phyloP scores from a whole-genome alignment of 495 filamentous ascomycete species.

The Chlorociboria aeruginascens region DNA sequence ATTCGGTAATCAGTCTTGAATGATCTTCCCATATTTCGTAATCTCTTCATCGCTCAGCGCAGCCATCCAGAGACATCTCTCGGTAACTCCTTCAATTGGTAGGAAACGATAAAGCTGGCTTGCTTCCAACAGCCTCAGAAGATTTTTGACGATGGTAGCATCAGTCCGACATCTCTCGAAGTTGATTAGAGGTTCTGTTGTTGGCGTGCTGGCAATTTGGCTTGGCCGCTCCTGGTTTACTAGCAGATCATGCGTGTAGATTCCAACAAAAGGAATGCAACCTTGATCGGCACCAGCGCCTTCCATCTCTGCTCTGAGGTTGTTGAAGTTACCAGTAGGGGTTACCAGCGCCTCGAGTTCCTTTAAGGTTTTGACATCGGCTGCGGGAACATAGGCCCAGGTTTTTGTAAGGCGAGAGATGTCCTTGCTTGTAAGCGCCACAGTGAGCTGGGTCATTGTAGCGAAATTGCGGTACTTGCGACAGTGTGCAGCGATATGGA shows the following conservation, averaged over 20 bases:
- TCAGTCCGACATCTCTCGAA: slow-evolving; percentile 89
- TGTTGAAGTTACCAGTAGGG: slow-evolving; percentile 83
- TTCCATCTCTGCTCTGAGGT: slow-evolving; percentile 87
- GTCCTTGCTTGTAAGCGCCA: slow-evolving; percentile 79
- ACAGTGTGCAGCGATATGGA: slow-evolving; percentile 82
- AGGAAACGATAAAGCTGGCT: slow-evolving; percentile 79
- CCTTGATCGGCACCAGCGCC: slow-evolving; percentile 55
- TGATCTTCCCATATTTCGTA: slow-evolving; percentile 21
- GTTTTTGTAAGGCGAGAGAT: slow-evolving; percentile 64
- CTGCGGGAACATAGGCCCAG: slow-evolving; percentile 64
- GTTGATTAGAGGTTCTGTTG: slow-evolving; percentile 72
- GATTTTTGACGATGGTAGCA: slow-evolving; percentile 84
- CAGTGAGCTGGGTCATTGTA: slow-evolving; percentile 88
- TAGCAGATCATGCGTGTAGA: slow-evolving; percentile 92
- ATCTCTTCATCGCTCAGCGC: slow-evolving; percentile 82
- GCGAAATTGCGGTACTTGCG: slow-evolving; percentile 86
- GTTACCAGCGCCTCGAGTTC: slow-evolving; percentile 79
- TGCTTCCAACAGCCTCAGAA: slow-evolving; percentile 83
- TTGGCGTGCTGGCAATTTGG: slow-evolving; percentile 51
- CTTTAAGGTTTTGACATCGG: slow-evolving; percentile 58
- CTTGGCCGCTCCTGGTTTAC: slow-evolving; percentile 86
- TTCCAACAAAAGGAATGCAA: slow-evolving; percentile 94
- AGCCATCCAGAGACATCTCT: slow-evolving; percentile 91
- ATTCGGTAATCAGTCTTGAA: slow-evolving; percentile 11
- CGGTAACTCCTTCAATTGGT: slow-evolving; percentile 74